Conservation (phyloP, 805 yeast species). For the Wickerhamomyces pijperi region DNA sequence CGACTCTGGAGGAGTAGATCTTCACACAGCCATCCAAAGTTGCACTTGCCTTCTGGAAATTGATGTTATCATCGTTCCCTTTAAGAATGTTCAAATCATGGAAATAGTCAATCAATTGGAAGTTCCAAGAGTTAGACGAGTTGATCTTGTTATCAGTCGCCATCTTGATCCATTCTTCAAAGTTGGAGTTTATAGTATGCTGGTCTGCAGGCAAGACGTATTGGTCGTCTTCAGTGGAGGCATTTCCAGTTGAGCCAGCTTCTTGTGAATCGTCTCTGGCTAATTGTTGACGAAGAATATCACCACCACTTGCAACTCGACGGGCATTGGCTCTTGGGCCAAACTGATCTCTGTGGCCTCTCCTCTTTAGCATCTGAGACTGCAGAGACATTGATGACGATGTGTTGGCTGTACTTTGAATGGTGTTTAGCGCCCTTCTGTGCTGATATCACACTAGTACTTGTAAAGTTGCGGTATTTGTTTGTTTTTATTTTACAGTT, state of each 20-base stretch:
- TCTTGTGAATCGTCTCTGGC: neutral
- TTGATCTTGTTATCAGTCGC: constrained; percentile 81
- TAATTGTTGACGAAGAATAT: neutral
- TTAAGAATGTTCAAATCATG: constrained; percentile 67
- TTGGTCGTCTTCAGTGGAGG: too few species aligned
- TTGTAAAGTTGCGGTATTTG: too few species aligned
- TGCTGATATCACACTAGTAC: too few species aligned
- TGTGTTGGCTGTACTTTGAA: too few species aligned
- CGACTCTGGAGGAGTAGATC: constrained; percentile 83
- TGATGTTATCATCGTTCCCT: constrained; percentile 67
- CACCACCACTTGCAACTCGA: neutral
- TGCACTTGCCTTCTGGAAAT: constrained; percentile 84
- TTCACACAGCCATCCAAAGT: constrained; percentile 92
- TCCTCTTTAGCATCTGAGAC: neutral
- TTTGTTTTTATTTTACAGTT: too few species aligned
- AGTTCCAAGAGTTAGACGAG: constrained; percentile 78
- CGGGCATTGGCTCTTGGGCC: neutral
- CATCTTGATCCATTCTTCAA: constrained; percentile 74
- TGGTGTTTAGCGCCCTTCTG: too few species aligned
- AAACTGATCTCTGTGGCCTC: neutral
- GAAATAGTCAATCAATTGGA: constrained; percentile 85
- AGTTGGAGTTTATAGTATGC: constrained; percentile 18
- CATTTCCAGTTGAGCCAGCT: neutral
- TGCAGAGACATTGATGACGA: neutral
- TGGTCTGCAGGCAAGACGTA: neutral